Conservation (phyloP, 2,329 filamentous ascomycete species). For the Pseudogymnoascus destructans region DNA sequence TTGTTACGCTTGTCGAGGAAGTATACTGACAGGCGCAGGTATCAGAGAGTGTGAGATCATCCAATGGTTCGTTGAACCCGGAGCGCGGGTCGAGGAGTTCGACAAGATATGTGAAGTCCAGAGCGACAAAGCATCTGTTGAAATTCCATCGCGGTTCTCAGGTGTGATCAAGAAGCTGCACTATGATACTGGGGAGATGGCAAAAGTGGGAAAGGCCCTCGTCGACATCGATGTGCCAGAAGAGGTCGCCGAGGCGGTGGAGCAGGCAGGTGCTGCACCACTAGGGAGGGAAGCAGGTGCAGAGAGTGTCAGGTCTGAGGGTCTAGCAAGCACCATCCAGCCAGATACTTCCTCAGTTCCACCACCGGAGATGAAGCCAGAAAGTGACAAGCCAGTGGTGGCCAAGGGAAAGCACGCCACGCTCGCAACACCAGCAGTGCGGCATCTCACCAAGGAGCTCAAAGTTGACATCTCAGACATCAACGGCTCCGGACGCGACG, state of each 20-base stretch:
- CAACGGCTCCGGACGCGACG: slow-evolving; percentile 76
- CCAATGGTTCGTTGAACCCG: slow-evolving; percentile 97
- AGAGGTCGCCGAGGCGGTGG: slow-evolving; percentile 52
- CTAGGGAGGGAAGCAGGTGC: slow-evolving; percentile 17
- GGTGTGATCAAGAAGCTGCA: slow-evolving; percentile 93
- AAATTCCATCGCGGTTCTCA: slow-evolving; percentile 93
- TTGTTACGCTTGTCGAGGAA: slow-evolving; percentile 7
- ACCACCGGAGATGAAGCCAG: neutral
- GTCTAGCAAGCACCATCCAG: neutral
- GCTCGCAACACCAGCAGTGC: slow-evolving; percentile 82
- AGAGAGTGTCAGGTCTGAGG: slow-evolving; percentile 11
- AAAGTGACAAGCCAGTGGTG: slow-evolving; percentile 12
- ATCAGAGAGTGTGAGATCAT: slow-evolving; percentile 98
- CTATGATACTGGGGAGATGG: slow-evolving; percentile 93
- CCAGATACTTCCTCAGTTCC: neutral
- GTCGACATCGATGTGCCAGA: slow-evolving; percentile 90
- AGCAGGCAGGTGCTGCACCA: slow-evolving; percentile 29
- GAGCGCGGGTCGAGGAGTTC: slow-evolving; percentile 92
- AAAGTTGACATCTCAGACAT: slow-evolving; percentile 68
- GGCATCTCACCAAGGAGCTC: slow-evolving; percentile 71
- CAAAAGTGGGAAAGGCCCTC: slow-evolving; percentile 84
- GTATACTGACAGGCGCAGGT: slow-evolving; percentile 37
- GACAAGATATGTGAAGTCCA: slow-evolving; percentile 96
- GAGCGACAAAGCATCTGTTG: slow-evolving; percentile 80
- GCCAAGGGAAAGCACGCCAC: slow-evolving; percentile 52